A percentile compares a stretch with the other conserved stretches of the same genome.
phyloP scores from a whole-genome alignment of 169 alveolate species.

The Plasmodium knowlesi region DNA sequence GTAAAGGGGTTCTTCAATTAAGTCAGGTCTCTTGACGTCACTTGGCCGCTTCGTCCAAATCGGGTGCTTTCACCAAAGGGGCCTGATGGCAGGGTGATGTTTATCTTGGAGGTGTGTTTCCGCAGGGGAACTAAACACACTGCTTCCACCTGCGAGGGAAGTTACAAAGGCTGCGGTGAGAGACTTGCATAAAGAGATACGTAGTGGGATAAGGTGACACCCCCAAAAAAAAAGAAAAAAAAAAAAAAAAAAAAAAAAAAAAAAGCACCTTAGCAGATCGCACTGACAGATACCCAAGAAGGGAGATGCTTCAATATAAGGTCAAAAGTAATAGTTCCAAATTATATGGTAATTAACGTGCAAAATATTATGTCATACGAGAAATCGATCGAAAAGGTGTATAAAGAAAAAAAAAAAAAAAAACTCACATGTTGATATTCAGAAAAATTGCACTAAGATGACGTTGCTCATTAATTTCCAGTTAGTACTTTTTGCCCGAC shows the following conservation, averaged over 20 bases:
- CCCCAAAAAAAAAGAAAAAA: neutral
- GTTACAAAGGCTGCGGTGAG: neutral
- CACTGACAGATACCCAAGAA: neutral
- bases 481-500: neutral
- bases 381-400: neutral
- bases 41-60: neutral
- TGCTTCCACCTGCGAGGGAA: neutral
- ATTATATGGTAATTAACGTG: neutral
- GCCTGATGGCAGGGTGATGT: neutral
- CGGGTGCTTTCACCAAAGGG: neutral
- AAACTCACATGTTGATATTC: neutral
- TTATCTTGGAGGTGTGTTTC: neutral
- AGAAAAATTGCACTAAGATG: neutral
- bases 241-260: neutral
- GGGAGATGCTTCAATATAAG: neutral
- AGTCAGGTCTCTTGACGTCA: neutral
- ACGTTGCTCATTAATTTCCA: neutral
- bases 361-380: neutral
- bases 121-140: neutral
- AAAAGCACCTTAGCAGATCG: neutral
- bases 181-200: neutral
- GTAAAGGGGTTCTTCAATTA: neutral
- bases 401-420: neutral
- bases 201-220: neutral
- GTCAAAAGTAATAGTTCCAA: neutral